These are phyloP conservation scores for Xylaria nigripes DNA, from an alignment of 495 filamentous ascomycete genomes.

Conservation along the genomic window DNA sequence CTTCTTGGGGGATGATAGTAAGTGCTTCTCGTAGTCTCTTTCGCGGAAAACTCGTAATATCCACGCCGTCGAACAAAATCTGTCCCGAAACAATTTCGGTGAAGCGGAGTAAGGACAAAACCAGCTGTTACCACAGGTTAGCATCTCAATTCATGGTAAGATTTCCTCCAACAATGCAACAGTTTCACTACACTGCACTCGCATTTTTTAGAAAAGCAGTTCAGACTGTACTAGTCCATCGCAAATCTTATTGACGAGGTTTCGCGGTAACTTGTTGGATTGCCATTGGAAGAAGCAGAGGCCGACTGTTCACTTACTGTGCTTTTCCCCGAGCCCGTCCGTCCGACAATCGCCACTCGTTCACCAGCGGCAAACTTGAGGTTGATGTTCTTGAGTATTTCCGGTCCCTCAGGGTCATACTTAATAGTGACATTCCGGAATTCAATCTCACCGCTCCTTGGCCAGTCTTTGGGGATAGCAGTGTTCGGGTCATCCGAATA, in stretches of 20 bases:
- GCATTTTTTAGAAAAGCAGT: too few species aligned
- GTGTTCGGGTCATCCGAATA: constrained; percentile 21
- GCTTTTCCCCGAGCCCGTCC: constrained; percentile 54
- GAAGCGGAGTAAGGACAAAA: constrained; percentile 48
- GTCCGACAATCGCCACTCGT: constrained; percentile 47
- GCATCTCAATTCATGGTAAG: background rate
- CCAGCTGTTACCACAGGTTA: constrained; percentile 28
- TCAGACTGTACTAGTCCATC: too few species aligned
- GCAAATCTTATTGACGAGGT: too few species aligned
- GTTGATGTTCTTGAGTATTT: constrained; percentile 44
- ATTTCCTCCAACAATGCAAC: background rate
- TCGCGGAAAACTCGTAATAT: constrained; percentile 41
- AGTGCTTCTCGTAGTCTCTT: constrained; percentile 43
- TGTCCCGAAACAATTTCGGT: constrained; percentile 41
- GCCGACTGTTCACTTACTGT: constrained; percentile 26
- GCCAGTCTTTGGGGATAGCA: constrained; percentile 37
- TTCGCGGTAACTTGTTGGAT: background rate
- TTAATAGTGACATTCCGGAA: constrained; percentile 43
- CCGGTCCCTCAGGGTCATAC: constrained; percentile 39
- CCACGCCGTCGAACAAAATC: constrained; percentile 47
- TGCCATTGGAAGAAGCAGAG: background rate
- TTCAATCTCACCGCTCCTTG: constrained; percentile 38
- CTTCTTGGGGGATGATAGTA: constrained; percentile 51
- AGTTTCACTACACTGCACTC: too few species aligned
- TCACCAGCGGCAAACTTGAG: constrained; percentile 45